These are phyloP conservation scores for Eucalyptus caleyi DNA, from an alignment of 345 rosid genomes.

Conservation along the genomic window DNA sequence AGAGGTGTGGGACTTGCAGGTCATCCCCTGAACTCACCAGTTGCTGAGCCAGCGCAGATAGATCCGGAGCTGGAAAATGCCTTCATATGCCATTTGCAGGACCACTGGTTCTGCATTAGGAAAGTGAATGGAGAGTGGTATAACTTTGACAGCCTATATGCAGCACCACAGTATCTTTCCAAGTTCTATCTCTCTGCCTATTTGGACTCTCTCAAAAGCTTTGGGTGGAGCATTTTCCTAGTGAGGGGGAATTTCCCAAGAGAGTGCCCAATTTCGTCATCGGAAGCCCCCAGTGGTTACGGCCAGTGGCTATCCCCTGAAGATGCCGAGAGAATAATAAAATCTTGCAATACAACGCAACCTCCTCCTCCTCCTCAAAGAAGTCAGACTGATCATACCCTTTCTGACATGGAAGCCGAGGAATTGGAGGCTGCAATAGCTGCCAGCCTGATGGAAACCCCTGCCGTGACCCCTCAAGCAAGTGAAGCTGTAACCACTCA, in stretches of 20 bases:
- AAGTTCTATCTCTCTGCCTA: constrained; percentile 87
- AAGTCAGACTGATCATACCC: constrained; percentile 18
- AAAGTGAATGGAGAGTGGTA: constrained; percentile 91
- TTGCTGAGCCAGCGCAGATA: constrained; percentile 83
- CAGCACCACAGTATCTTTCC: constrained; percentile 83
- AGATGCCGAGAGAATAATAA: constrained; percentile 76
- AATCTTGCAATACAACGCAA: constrained; percentile 32
- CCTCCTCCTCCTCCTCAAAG: constrained; percentile 19
- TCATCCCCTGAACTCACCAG: constrained; percentile 77
- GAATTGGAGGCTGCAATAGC: constrained; percentile 88
- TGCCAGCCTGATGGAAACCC: constrained; percentile 74
- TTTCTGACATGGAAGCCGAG: constrained; percentile 56
- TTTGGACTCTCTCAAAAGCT: constrained; percentile 72
- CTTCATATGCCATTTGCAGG: constrained; percentile 88
- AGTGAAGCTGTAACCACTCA: not conserved
- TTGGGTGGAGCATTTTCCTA: constrained; percentile 88
- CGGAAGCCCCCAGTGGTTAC: constrained; percentile 66
- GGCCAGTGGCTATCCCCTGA: constrained; percentile 91
- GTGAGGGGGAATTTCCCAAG: constrained; percentile 87
- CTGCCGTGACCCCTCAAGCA: constrained; percentile 11
- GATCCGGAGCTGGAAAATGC: constrained; percentile 86
- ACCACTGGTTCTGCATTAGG: constrained; percentile 94
- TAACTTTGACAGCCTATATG: constrained; percentile 84
- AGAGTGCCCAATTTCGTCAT: constrained; percentile 59
- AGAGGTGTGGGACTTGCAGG: constrained; percentile 88